Evolutionary conservation across 345 rosid species (phyloP), one percentile per base, ranked within the genome.

Genomic region (Abelmoschus esculentus): DNA sequence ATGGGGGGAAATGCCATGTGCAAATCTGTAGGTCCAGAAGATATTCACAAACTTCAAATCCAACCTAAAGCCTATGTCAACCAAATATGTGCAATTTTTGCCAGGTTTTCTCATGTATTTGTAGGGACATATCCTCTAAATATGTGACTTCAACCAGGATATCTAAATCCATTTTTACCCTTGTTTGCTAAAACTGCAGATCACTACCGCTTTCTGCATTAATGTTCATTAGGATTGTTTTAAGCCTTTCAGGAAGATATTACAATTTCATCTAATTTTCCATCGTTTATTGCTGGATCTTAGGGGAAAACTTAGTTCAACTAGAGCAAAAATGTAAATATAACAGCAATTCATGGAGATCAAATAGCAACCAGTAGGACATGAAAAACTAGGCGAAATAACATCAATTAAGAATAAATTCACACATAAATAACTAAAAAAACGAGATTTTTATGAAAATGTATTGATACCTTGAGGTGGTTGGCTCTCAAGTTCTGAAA

Each of bases 401-500:
- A 31, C 66, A 28, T 11, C 36, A 73, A 7, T 47, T 63, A 73
- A 14, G 31, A 49, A 26, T 9, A 3, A 46, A 11, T 46, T 13
- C 15, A 46, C 49, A 11, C 4, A 8, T 19, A 62, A n/a, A 10
- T 12, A 40, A 9, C 17, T 11, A 19, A 42, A 19, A 6, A 49
- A 53, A 34, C 31, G 59, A 47, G 1, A 2, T 49, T 49, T 49
- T 49, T 13, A 49, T 49, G 53, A 49, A 49, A 49, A 13, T 13
- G 3, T 49, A 13, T 49, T 46, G 52, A 56, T 78, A 88, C 93
- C 96, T 82, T 80, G 86, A 80, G 69, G 61, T 60, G 73, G 78
- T 29, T 72, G 75, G 72, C 74, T 70, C 18, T 86, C 93, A 58
- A 78, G 67, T 70, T 85, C 93, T 6, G 90, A 83, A 47, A 82